Conservation (phyloP, 176 grass and related monocot genomes). For the Aegilops speltoides region DNA sequence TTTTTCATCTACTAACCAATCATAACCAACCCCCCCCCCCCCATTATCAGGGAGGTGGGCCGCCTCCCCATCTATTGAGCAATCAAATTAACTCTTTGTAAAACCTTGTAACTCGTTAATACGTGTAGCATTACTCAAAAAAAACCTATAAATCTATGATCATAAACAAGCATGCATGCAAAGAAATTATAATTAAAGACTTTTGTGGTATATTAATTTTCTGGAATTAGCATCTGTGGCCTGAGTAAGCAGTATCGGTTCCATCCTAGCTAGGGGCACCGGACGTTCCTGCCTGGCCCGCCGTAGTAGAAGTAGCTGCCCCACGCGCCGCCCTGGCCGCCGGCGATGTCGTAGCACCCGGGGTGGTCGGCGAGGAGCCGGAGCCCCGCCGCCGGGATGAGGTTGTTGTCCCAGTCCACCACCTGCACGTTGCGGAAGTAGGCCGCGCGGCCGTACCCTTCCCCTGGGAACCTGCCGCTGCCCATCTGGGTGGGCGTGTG, state of each 20-base stretch:
- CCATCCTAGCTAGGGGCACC: constrained; percentile 38
- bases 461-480: constrained; percentile 57
- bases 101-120: too few relatives aligned
- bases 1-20: too few relatives aligned
- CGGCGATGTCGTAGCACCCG: constrained; percentile 66
- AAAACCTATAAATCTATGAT: too few relatives aligned
- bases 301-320: constrained; percentile 92
- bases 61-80: too few relatives aligned
- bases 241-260: not conserved
- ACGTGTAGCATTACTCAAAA: too few relatives aligned
- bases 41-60: too few relatives aligned
- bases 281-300: constrained; percentile 64
- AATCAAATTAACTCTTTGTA: too few relatives aligned
- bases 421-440: constrained; percentile 73
- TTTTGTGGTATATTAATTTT: not conserved
- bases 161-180: not conserved
- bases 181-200: not conserved
- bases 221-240: not conserved
- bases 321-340: constrained; percentile 59
- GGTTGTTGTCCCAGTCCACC: constrained; percentile 85
- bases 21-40: too few relatives aligned
- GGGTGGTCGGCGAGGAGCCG: constrained; percentile 70
- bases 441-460: constrained; percentile 60
- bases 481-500: constrained; percentile 94
- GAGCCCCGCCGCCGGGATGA: constrained; percentile 57